Percentiles rank a stretch among this genome's conserved stretches.
Evolutionary conservation across 495 filamentous ascomycete species (phyloP).

Genomic region (Penicillium bovifimosum): DNA sequence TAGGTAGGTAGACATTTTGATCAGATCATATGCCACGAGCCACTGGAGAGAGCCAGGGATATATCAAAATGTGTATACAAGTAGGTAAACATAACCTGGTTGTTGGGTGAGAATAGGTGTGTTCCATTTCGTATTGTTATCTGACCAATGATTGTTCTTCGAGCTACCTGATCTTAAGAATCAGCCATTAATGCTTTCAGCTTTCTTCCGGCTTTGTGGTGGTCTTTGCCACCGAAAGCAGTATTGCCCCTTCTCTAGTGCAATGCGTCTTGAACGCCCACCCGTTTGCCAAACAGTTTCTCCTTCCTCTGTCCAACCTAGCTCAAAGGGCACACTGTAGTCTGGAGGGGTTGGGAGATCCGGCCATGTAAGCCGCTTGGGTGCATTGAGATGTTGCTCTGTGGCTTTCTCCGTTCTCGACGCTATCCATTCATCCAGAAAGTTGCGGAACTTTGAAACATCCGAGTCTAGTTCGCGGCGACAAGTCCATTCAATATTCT

Average conservation of each 20-base stretch:
- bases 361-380: constrained; percentile 19
- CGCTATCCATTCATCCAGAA: constrained; percentile 21
- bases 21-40: too few relatives aligned
- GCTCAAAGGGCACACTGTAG: constrained; percentile 17
- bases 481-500: constrained; percentile 18
- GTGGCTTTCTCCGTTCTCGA: constrained; percentile 12
- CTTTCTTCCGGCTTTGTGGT: constrained; percentile 23
- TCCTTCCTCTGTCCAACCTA: constrained; percentile 11
- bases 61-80: too few relatives aligned
- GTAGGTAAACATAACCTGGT: too few relatives aligned
- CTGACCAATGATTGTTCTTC: too few relatives aligned
- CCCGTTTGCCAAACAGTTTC: constrained; percentile 14
- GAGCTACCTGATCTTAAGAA: too few relatives aligned
- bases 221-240: constrained; percentile 20
- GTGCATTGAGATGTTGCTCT: constrained; percentile 18
- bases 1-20: too few relatives aligned
- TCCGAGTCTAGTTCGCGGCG: constrained; percentile 20
- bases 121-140: too few relatives aligned
- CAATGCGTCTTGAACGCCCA: constrained; percentile 10
- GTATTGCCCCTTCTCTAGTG: constrained; percentile 20
- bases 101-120: too few relatives aligned
- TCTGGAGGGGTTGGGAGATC: constrained; percentile 15
- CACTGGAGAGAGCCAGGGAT: too few relatives aligned
- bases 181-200: too few relatives aligned
- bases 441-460: constrained; percentile 18